Evolutionary conservation across 176 grass and related monocot species (phyloP).

Genomic region (Zizania latifolia): DNA sequence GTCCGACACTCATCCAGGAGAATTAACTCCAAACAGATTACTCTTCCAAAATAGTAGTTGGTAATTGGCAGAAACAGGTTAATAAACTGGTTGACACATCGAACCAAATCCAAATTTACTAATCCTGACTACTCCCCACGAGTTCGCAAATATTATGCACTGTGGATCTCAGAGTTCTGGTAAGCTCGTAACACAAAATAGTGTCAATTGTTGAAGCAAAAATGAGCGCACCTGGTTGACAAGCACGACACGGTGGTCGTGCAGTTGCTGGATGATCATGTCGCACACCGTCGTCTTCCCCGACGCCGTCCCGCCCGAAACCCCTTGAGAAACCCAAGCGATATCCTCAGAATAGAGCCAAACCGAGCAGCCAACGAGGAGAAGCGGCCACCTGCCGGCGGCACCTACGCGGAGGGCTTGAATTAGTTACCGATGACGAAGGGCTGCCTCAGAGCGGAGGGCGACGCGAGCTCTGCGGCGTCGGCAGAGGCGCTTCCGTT

Average conservation of each 20-base stretch:
- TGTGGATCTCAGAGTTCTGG: background rate
- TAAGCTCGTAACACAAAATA: background rate
- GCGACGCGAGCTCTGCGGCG: conserved; percentile 19
- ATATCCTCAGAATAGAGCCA: background rate
- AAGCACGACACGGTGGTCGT: conserved; percentile 91
- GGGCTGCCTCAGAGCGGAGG: conserved; percentile 38
- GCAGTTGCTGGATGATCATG: conserved; percentile 99
- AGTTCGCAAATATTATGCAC: too few species aligned
- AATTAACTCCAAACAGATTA: background rate
- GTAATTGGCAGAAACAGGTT: background rate
- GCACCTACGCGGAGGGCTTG: background rate
- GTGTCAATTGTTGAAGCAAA: background rate
- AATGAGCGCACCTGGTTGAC: conserved; percentile 53
- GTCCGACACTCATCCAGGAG: background rate
- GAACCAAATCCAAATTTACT: background rate
- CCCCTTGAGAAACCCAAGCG: conserved; percentile 33
- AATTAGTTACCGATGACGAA: conserved; percentile 78
- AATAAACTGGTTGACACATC: background rate
- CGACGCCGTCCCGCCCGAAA: conserved; percentile 83
- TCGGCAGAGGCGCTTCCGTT: conserved; percentile 1
- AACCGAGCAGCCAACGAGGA: background rate
- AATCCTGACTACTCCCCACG: background rate
- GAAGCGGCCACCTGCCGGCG: background rate
- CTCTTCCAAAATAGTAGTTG: too few species aligned
- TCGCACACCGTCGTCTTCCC: conserved; percentile 98